phyloP scores from a whole-genome alignment of 2,329 filamentous ascomycete species.

The Xylaria arbuscula region DNA sequence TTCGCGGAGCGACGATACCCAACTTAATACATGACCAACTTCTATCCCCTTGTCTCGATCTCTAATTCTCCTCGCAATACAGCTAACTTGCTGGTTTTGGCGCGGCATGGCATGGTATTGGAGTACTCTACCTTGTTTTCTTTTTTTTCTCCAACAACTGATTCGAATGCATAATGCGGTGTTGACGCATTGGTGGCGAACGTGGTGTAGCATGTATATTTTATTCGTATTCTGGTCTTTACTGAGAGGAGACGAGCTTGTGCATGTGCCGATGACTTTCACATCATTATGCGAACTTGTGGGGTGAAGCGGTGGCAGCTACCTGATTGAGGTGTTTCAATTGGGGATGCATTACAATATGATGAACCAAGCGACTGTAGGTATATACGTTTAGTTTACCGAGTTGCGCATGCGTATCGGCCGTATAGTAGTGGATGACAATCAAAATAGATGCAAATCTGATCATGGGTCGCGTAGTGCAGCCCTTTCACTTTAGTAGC shows the following conservation, averaged over 20 bases:
- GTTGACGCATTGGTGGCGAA: conserved; percentile 42
- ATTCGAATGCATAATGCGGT: conserved; percentile 27
- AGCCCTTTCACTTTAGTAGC: neutral
- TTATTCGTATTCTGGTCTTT: conserved; percentile 22
- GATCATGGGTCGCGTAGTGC: neutral
- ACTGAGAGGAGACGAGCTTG: conserved; percentile 21
- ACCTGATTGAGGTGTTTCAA: conserved; percentile 16
- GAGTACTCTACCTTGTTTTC: conserved; percentile 39
- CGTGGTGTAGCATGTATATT: conserved; percentile 32
- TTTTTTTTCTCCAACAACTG: conserved; percentile 31
- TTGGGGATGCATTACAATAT: conserved; percentile 26
- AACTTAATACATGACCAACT: conserved; percentile 29
- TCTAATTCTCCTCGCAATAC: conserved; percentile 16
- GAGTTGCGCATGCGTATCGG: conserved; percentile 42
- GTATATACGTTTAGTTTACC: conserved; percentile 41
- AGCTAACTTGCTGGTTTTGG: conserved; percentile 29
- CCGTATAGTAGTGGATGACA: conserved; percentile 32
- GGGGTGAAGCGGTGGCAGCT: conserved; percentile 9
- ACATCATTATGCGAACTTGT: conserved; percentile 7
- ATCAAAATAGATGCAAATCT: conserved; percentile 32
- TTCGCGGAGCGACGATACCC: conserved; percentile 46
- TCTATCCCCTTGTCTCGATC: conserved; percentile 16
- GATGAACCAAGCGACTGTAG: conserved; percentile 40
- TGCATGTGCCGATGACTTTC: conserved; percentile 10
- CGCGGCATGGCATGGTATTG: conserved; percentile 37